Conservation (phyloP, 768 basidiomycete genomes). For the Leccinum variicolor region DNA sequence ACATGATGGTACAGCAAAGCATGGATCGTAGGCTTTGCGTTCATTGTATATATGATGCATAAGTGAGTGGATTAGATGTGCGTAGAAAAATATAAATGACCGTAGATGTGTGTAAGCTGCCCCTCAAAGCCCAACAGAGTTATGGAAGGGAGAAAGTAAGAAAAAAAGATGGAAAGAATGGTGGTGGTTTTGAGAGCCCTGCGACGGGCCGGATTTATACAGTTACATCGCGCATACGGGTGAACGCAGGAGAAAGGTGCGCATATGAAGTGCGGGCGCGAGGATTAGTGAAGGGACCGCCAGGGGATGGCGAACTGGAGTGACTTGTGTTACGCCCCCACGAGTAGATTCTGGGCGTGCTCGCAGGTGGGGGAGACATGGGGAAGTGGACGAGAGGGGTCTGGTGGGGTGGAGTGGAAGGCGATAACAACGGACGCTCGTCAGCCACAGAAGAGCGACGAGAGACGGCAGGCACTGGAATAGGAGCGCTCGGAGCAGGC, state of each 20-base stretch:
- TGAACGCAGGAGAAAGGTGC: constrained; percentile 47
- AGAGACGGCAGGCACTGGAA: constrained; percentile 27
- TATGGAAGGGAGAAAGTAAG: constrained; percentile 8
- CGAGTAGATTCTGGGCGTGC: constrained; percentile 55
- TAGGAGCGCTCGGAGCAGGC: constrained; percentile 26
- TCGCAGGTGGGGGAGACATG: constrained; percentile 55
- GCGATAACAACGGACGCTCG: constrained; percentile 16
- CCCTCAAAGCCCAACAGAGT: constrained; percentile 15
- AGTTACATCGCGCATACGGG: constrained; percentile 43
- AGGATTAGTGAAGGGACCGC: constrained; percentile 55
- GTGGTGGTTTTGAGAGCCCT: not conserved
- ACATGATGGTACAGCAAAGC: constrained; percentile 34
- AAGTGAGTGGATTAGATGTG: constrained; percentile 35
- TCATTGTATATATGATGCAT: constrained; percentile 33
- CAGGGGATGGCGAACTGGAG: constrained; percentile 34
- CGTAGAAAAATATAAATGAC: constrained; percentile 21
- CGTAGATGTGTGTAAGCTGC: constrained; percentile 15
- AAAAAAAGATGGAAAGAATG: not conserved
- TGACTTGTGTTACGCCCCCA: constrained; percentile 42
- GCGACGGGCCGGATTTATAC: constrained; percentile 9
- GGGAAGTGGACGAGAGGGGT: constrained; percentile 18
- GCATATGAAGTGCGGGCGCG: constrained; percentile 56
- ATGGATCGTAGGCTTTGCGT: constrained; percentile 19
- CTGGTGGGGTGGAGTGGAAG: constrained; percentile 34
- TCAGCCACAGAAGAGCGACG: constrained; percentile 21